A percentile compares a stretch with the other conserved stretches of the same genome.
These are phyloP conservation scores for Hydnomerulius pinastri DNA, from an alignment of 768 basidiomycete genomes.

Conservation along the genomic window DNA sequence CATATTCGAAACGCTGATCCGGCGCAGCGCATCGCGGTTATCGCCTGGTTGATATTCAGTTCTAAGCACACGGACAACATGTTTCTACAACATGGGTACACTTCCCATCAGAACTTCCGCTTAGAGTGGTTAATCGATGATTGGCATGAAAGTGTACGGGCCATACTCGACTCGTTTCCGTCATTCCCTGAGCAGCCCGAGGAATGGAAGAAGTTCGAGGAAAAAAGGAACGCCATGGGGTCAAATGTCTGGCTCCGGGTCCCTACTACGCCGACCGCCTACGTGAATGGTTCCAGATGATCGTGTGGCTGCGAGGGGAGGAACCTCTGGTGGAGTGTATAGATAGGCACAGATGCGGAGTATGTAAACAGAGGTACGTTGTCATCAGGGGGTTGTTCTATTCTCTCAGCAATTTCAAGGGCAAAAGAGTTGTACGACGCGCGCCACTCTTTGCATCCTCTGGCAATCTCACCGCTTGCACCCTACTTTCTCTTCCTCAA, in stretches of 20 bases:
- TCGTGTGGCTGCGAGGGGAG: background rate
- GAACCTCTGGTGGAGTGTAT: background rate
- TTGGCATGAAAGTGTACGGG: too few species aligned
- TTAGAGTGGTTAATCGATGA: background rate
- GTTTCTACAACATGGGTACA: background rate
- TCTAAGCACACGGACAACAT: background rate
- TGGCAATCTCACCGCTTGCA: background rate
- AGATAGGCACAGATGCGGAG: background rate
- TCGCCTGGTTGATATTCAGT: background rate
- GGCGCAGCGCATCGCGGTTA: background rate
- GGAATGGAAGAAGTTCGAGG: too few species aligned
- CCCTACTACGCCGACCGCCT: too few species aligned
- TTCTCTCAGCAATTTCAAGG: background rate
- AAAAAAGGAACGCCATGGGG: too few species aligned
- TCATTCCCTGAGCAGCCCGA: too few species aligned
- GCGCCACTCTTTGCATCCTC: background rate
- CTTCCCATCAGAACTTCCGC: background rate
- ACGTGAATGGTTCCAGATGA: background rate
- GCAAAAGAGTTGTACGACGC: background rate
- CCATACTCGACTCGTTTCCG: too few species aligned
- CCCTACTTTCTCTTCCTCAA: background rate
- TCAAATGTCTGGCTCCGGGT: too few species aligned
- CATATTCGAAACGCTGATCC: background rate
- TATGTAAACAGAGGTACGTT: background rate
- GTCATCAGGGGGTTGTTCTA: too few species aligned